Conservation (phyloP, 1,284 basidiomycete species). For the Sporisorium reilianum region DNA sequence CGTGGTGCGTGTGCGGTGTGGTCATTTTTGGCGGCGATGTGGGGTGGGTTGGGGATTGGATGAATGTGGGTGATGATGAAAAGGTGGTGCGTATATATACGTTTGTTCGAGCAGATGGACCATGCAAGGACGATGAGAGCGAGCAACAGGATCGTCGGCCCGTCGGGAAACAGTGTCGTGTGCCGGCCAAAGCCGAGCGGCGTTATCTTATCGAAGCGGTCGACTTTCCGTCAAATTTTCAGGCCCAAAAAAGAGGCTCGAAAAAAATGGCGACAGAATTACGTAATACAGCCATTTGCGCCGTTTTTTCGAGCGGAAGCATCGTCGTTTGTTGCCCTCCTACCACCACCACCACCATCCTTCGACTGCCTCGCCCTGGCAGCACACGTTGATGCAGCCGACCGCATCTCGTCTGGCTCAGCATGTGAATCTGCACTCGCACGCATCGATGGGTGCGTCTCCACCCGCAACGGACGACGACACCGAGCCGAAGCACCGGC, state of each 20-base stretch:
- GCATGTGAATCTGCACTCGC: neutral
- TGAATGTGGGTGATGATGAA: neutral
- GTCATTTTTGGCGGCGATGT: neutral
- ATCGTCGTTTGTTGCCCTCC: no score
- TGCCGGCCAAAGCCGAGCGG: constrained; percentile 17
- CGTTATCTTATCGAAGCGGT: constrained; percentile 28
- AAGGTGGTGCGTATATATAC: neutral
- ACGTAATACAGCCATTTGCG: neutral
- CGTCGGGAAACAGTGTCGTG: constrained; percentile 10
- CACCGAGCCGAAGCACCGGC: neutral
- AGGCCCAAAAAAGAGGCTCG: neutral
- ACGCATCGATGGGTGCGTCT: neutral
- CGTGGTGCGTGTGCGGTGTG: neutral
- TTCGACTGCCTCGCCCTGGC: no score
- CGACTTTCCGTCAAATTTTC: constrained; percentile 11
- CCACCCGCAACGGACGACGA: neutral
- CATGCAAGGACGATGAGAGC: neutral
- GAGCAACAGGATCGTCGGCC: constrained; percentile 11
- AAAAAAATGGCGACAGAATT: neutral
- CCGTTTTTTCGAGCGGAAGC: no score
- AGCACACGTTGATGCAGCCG: neutral
- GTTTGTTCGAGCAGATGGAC: neutral
- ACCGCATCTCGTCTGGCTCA: neutral
- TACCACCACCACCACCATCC: neutral
- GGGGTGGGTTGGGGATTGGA: neutral